A percentile compares a stretch with the other conserved stretches of the same genome.
Evolutionary conservation across 805 yeast species (phyloP).

Genomic region (Barnettozyma sucrosica): DNA sequence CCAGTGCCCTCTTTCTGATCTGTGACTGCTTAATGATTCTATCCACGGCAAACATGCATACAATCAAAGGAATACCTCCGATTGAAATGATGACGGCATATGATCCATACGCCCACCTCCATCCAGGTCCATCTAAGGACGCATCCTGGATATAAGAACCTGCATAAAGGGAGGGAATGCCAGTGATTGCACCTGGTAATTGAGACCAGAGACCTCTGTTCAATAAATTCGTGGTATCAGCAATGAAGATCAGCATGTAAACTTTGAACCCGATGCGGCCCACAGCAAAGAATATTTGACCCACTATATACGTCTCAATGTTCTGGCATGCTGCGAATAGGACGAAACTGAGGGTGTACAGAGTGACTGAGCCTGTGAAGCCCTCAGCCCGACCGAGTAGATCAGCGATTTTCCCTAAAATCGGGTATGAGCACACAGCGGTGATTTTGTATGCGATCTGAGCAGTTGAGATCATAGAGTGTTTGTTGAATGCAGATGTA

Average conservation of each 20-base stretch:
- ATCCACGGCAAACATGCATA: conserved; percentile 22
- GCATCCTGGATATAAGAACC: conserved; percentile 27
- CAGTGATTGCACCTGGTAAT: conserved; percentile 29
- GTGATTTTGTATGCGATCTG: conserved; percentile 34
- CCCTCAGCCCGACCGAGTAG: conserved; percentile 35
- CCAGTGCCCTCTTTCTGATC: conserved; percentile 7
- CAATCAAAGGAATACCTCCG: conserved; percentile 20
- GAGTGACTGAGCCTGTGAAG: conserved; percentile 28
- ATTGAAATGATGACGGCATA: conserved; percentile 34
- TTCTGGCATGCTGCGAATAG: conserved; percentile 30
- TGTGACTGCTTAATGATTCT: conserved; percentile 12
- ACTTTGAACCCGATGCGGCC: conserved; percentile 33
- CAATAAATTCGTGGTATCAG: conserved; percentile 34
- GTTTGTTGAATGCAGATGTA: conserved; percentile 32
- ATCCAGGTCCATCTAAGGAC: conserved; percentile 30
- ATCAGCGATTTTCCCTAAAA: conserved; percentile 35
- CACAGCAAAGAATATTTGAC: conserved; percentile 32
- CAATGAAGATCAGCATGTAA: conserved; percentile 32
- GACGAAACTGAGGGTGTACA: conserved; percentile 30
- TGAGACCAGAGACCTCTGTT: conserved; percentile 34
- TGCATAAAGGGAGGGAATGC: conserved; percentile 25
- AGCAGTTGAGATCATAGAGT: conserved; percentile 33
- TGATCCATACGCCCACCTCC: conserved; percentile 48
- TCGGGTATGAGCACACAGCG: conserved; percentile 33
- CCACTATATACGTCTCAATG: conserved; percentile 28